phyloP scores from a whole-genome alignment of 2,329 filamentous ascomycete species.

The Hypoxylon sp. region DNA sequence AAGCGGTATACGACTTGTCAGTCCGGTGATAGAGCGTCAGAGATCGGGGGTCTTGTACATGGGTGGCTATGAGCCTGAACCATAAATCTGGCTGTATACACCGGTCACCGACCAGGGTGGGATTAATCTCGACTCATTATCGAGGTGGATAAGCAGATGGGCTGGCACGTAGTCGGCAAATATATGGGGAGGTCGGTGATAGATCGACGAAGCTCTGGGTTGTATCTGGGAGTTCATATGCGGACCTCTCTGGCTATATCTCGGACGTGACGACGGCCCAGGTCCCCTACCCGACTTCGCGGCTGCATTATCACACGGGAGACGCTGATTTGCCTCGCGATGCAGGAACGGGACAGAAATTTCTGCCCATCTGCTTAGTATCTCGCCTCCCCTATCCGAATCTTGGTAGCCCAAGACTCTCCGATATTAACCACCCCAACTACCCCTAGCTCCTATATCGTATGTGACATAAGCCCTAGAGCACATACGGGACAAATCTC shows the following conservation, averaged over 20 bases:
- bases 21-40: slow-evolving; percentile 19
- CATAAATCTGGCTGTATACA: slow-evolving; percentile 22
- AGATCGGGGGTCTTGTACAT: slow-evolving; percentile 25
- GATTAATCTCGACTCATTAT: slow-evolving; percentile 35
- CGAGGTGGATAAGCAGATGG: slow-evolving; percentile 29
- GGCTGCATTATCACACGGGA: slow-evolving; percentile 25
- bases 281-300: slow-evolving; percentile 21
- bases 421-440: slow-evolving; percentile 34
- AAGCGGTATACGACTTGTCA: slow-evolving; percentile 29
- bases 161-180: too few relatives aligned
- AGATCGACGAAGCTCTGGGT: slow-evolving; percentile 24
- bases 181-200: slow-evolving; percentile 26
- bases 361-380: not conserved
- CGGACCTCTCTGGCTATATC: too few relatives aligned
- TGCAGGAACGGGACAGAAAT: slow-evolving; percentile 28
- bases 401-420: slow-evolving; percentile 24
- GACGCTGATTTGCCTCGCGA: slow-evolving; percentile 20
- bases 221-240: slow-evolving; percentile 16
- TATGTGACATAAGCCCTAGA: slow-evolving; percentile 36
- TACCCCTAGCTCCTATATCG: slow-evolving; percentile 22
- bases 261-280: slow-evolving; percentile 26
- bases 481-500: slow-evolving; percentile 19
- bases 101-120: slow-evolving; percentile 19
- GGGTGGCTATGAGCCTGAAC: slow-evolving; percentile 31
- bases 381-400: slow-evolving; percentile 16